Evolutionary conservation across 495 filamentous ascomycete species (phyloP).

Genomic region (Penicillium canariense): DNA sequence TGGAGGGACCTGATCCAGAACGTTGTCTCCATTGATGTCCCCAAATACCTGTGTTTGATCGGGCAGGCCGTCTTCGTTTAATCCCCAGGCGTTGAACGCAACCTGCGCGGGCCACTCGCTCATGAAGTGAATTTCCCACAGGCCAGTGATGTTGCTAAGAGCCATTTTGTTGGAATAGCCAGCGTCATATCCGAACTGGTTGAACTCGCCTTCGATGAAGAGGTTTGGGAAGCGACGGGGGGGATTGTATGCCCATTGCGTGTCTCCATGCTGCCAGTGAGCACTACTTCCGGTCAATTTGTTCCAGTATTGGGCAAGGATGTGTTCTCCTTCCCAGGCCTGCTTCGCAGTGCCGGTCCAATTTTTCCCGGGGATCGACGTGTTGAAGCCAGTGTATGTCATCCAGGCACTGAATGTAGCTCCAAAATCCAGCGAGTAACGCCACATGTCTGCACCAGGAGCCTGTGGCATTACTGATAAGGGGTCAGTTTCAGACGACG

Average conservation of each 20-base stretch:
- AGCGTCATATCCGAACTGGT: constrained; percentile 62
- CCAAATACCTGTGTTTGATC: constrained; percentile 48
- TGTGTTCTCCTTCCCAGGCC: constrained; percentile 59
- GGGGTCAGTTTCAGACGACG: constrained; percentile 27
- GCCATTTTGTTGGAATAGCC: constrained; percentile 53
- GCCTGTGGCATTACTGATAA: constrained; percentile 54
- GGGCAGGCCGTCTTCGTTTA: constrained; percentile 43
- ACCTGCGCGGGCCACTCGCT: constrained; percentile 49
- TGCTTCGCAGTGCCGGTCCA: constrained; percentile 56
- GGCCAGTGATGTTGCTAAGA: constrained; percentile 41
- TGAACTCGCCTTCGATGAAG: constrained; percentile 59
- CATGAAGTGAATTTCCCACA: constrained; percentile 52
- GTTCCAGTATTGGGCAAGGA: constrained; percentile 63
- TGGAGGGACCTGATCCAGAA: constrained; percentile 19
- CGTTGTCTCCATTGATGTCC: constrained; percentile 38
- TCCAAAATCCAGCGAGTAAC: constrained; percentile 56
- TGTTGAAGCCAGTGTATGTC: constrained; percentile 44
- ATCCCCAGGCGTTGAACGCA: constrained; percentile 50
- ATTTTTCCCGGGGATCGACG: constrained; percentile 24
- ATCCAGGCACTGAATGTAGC: constrained; percentile 49
- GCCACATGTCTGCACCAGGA: constrained; percentile 57
- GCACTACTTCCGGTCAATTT: constrained; percentile 55
- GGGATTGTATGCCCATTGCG: constrained; percentile 28
- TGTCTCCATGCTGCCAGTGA: constrained; percentile 58
- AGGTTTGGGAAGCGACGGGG: constrained; percentile 58